These are phyloP conservation scores for Cercophora sp. DNA, from an alignment of 495 filamentous ascomycete genomes.

Conservation along the genomic window DNA sequence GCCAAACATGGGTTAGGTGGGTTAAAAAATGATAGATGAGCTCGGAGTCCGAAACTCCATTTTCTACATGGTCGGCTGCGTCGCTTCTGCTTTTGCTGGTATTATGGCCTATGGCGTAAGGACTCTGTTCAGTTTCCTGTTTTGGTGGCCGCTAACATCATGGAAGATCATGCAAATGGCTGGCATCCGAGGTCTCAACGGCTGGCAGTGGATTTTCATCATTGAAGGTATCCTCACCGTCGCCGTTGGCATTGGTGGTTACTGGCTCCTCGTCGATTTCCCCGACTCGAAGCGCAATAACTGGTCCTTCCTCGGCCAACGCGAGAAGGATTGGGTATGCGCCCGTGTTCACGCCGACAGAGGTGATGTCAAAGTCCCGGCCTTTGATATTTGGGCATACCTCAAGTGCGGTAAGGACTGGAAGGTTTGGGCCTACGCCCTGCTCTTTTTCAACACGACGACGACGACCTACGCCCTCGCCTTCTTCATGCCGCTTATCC, in stretches of 20 bases:
- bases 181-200: conserved; percentile 43
- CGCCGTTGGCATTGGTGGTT: conserved; percentile 43
- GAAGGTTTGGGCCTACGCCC: conserved; percentile 61
- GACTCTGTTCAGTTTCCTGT: background rate
- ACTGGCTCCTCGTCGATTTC: conserved; percentile 56
- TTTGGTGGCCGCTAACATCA: background rate
- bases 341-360: conserved; percentile 57
- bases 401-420: conserved; percentile 45
- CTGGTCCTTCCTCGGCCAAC: conserved; percentile 49
- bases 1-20: too few relatives aligned
- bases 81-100: conserved; percentile 58
- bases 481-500: conserved; percentile 66
- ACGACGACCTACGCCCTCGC: conserved; percentile 61
- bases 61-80: conserved; percentile 62
- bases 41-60: conserved; percentile 60
- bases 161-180: conserved; percentile 54
- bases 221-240: conserved; percentile 54
- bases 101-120: conserved; percentile 59
- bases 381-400: conserved; percentile 50
- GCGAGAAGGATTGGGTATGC: conserved; percentile 53
- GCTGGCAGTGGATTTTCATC: conserved; percentile 66
- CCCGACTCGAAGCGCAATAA: conserved; percentile 50
- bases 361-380: conserved; percentile 47
- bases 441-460: conserved; percentile 57
- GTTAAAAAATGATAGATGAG: conserved; percentile 48